Evolutionary conservation across 441 rosid genomes (phyloP).

Genomic region (Syzygium syzygioides): DNA sequence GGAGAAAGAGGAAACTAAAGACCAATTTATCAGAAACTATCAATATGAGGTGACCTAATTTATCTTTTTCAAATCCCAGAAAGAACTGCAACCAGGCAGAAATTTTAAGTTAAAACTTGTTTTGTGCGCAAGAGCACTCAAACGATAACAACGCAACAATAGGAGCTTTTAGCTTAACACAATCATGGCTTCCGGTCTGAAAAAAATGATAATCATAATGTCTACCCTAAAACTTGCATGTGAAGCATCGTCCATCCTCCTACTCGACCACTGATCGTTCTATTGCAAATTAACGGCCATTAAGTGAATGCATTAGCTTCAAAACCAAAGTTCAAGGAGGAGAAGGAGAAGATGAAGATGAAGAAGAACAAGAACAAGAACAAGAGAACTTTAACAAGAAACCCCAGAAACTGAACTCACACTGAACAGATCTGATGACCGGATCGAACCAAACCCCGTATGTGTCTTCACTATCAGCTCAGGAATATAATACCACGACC

Average conservation of each 20-base stretch:
- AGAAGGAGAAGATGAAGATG: background rate
- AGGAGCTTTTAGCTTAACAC: background rate
- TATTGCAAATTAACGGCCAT: background rate
- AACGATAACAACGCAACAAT: background rate
- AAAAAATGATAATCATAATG: background rate
- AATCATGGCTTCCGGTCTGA: background rate
- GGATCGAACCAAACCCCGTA: background rate
- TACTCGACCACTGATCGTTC: constrained; percentile 14
- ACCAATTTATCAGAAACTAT: background rate
- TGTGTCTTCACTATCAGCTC: background rate
- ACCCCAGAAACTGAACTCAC: constrained; percentile 9
- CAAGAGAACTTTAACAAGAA: background rate
- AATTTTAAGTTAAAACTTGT: background rate
- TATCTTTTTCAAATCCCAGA: background rate
- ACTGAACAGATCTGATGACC: background rate
- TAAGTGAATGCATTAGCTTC: background rate
- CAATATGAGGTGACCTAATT: background rate
- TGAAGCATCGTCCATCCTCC: constrained; percentile 20
- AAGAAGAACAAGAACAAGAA: background rate
- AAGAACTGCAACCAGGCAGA: background rate
- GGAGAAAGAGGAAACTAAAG: background rate
- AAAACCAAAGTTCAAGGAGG: background rate
- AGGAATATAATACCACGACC: background rate
- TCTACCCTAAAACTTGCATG: constrained; percentile 11
- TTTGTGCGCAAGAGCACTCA: background rate